Base-by-base conservation (phyloP, 2,329 filamentous ascomycete genomes). In the Mycosphaerella sp. region DNA sequence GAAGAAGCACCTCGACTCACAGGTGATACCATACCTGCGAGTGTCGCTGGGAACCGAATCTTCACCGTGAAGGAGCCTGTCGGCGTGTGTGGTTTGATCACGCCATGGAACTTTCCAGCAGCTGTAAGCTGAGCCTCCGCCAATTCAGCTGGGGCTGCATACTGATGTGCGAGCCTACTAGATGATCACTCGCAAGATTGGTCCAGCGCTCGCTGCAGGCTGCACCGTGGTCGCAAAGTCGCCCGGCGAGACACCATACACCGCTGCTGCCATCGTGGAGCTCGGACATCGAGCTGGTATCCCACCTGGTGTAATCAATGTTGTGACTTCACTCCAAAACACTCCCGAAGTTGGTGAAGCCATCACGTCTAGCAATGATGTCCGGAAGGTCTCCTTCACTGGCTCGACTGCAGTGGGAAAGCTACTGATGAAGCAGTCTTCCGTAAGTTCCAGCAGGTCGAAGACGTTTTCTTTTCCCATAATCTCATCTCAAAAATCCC, bases 201-300 rank as follows among this genome's bases (percentile, higher is more conserved):
- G 51, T 27, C 51, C 51, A 18, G 43, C 3, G 83, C 83, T 54
- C 13, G 51, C 51, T 25, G 51, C 51, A 21, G 51, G 51, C 21
- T 54, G 51, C 47, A 50, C 51, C 9, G 45, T 54, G 9, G 46
- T 54, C 4, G 51, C 51, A 63, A 98, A 98, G 71, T 86, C 89
- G 14, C 90, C 91, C 1, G 84, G 85, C 41, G 91, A 97, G 75
- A 96, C 93, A 0, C 91, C 91, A 0, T 93, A 93, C 68, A 95
- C 90, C 18, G 83, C 89, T 0, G 83, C 95, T 35, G 91, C 91
- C 1, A 72, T 97, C 17, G 89, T 88, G 1, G 90, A 95, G 71
- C 80, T 97, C 39, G 88, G 86, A 9, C 80, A 87, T 64, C 84
- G 90, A n/a, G 91, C 91, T 12, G 91, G 93, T n/a, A 85, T 97